Percentiles rank a stretch among this genome's conserved stretches.
phyloP scores from a whole-genome alignment of 345 rosid genomes.

The Salix brachista region DNA sequence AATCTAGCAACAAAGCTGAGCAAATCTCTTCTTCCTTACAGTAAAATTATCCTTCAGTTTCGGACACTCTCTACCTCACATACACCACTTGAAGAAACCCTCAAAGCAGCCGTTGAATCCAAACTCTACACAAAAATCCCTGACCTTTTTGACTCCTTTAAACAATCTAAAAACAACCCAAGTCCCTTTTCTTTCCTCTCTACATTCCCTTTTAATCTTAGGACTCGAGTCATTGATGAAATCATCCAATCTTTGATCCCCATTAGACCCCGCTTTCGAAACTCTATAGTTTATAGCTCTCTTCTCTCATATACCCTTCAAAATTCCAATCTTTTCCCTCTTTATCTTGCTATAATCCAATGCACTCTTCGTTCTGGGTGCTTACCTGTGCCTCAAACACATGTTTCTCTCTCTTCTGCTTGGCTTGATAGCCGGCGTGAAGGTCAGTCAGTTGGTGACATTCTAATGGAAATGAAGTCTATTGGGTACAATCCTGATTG shows the following conservation, averaged over 20 bases:
- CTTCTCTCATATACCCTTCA: conserved; percentile 72
- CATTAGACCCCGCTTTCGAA: conserved; percentile 53
- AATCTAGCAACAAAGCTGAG: background rate
- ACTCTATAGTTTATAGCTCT: conserved; percentile 43
- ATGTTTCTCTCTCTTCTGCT: conserved; percentile 51
- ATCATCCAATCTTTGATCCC: conserved; percentile 57
- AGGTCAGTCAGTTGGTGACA: conserved; percentile 33
- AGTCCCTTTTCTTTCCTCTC: conserved; percentile 70
- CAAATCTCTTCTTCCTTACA: background rate
- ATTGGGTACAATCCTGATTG: conserved; percentile 70
- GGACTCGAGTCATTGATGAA: conserved; percentile 51
- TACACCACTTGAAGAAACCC: conserved; percentile 38
- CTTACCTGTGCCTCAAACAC: conserved; percentile 53
- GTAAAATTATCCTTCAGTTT: background rate
- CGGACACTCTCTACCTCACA: conserved; percentile 36
- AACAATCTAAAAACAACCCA: conserved; percentile 34
- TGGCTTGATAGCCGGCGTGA: conserved; percentile 45
- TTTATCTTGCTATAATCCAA: conserved; percentile 65
- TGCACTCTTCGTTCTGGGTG: conserved; percentile 75
- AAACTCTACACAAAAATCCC: conserved; percentile 59
- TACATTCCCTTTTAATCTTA: conserved; percentile 30
- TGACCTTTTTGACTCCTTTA: conserved; percentile 43
- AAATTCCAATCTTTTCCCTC: conserved; percentile 51
- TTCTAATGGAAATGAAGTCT: conserved; percentile 50
- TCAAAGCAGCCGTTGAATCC: conserved; percentile 53